These are phyloP conservation scores for Seiridium unicorne DNA, from an alignment of 2,329 filamentous ascomycete genomes.

Conservation along the genomic window DNA sequence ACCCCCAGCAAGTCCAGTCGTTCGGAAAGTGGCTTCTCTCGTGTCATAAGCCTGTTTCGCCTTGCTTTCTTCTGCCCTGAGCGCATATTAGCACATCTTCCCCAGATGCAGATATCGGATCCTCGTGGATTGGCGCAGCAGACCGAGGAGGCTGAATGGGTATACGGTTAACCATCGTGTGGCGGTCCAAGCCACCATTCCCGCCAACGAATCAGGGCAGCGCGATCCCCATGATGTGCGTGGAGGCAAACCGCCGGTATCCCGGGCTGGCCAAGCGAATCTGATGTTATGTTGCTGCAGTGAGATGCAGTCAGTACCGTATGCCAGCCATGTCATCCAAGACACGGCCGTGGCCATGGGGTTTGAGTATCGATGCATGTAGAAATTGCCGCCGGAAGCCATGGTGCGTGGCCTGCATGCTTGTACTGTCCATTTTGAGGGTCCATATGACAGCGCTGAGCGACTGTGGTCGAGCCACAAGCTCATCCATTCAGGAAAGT, in stretches of 20 bases:
- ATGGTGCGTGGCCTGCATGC: no score
- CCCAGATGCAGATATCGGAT: not conserved
- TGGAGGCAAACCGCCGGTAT: not conserved
- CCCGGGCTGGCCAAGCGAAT: not conserved
- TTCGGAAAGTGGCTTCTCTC: not conserved
- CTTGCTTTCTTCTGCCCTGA: not conserved
- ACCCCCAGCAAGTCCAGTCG: not conserved
- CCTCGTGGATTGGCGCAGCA: not conserved
- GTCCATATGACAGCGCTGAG: not conserved
- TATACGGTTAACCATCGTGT: not conserved
- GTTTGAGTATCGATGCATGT: no score
- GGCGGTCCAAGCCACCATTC: not conserved
- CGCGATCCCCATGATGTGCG: not conserved
- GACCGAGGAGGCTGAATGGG: conserved; percentile 4
- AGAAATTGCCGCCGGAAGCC: no score
- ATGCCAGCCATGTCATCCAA: not conserved
- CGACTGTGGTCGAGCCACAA: not conserved
- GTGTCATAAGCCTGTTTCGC: conserved; percentile 1
- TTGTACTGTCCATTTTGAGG: no score
- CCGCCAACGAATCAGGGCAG: not conserved
- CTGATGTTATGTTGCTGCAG: not conserved
- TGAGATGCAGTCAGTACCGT: not conserved
- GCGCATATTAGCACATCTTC: no score
- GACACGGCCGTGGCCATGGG: not conserved
- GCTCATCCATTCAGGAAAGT: conserved; percentile 54